Base-by-base conservation (phyloP, 1,139 yeast species). In the Pneumocystis carinii region DNA sequence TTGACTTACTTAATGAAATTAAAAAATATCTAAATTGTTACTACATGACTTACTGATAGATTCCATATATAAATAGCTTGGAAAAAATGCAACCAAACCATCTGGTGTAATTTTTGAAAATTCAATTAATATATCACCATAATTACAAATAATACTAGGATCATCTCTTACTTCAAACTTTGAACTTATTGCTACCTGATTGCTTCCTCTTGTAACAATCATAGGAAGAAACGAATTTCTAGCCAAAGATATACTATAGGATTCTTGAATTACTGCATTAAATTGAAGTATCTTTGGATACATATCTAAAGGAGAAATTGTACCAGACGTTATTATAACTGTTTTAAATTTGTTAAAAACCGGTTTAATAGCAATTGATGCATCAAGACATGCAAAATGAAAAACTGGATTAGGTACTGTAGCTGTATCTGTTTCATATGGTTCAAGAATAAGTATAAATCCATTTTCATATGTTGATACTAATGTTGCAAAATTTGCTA, bases 351-450 rank as follows among this genome's bases (percentile, higher is more conserved):
- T 79, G 62, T 92, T 97, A 77, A 92, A 92, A 0, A 92, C 92
- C 0, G 99, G 98, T 72, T 90, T 92, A 68, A 92, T 92, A 2
- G 98, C 98, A 69, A 94, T 94, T 0, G 97, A 90, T 0, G 98
- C 98, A 76, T 92, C 99, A 62, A 94, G 78, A 76, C 99, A 92
- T 0, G 97, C 85, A 71, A 92, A 90, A 71, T 94, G 86, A 70
- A 94, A 76, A n/a, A 92, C 87, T 1, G 99, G 99, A 72, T 92
- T 94, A 0, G 99, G 98, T 19, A 94, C 98, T 0, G 97, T 90
- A 0, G 97, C 90, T 66, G 92, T 94, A 71, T 92, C 99, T 0
- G 96, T 86, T 73, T 92, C 99, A 75, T 84, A 92, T 0, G 99
- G 99, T 71, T 92, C 99, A 64, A 94, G 78, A 67, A 92, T 92